Base-by-base conservation (phyloP, 306 rosid genomes). In the Lathyrus aphaca region DNA sequence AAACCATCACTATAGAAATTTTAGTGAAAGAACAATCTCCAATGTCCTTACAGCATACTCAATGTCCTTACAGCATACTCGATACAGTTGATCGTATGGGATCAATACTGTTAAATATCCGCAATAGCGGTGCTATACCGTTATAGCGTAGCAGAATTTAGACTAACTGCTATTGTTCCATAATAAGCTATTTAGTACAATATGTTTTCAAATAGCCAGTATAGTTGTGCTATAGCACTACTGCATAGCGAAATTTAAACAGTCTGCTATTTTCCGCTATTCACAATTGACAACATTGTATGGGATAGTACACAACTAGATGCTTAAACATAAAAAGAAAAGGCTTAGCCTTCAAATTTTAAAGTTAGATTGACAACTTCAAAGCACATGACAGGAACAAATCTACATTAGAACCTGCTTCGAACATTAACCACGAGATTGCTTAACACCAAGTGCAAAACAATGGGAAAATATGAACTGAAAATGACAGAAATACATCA, bases 1-100 rank as follows among this genome's bases (percentile, higher is more conserved):
- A 59, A 79, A 40, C 49, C 63, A 75, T 19, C 25, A 46, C 27
- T 11, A 54, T 4, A 44, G 25, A 68, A 68, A 54, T 38, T 38
- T 46, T 14, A 60, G 27, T 46, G 60, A 49, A 62, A 12, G 48
- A 74, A 60, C 25, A 37, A 75, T 66, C 42, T 65, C 45, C 66
- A 59, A 42, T 7, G 29, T 51, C 71, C 55, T 9, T 23, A 10
- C 51, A 44, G 25, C 12, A 18, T 25, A 43, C 60, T 66, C 61
- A 50, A 65, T 7, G 29, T 51, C 71, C 55, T 9, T 23, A 10
- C 51, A 44, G 25, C 12, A 18, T 25, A 43, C 60, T 66, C 61
- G 43, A 65, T 10, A 74, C 27, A 62, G 62, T 2, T 2, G 23
- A 16, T 37, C 60, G 8, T 27, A 40, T 56, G 19, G 38, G 73